These are phyloP conservation scores for Phytophthora fragariaefolia DNA, from an alignment of 352 stramenopile species.

Conservation along the genomic window DNA sequence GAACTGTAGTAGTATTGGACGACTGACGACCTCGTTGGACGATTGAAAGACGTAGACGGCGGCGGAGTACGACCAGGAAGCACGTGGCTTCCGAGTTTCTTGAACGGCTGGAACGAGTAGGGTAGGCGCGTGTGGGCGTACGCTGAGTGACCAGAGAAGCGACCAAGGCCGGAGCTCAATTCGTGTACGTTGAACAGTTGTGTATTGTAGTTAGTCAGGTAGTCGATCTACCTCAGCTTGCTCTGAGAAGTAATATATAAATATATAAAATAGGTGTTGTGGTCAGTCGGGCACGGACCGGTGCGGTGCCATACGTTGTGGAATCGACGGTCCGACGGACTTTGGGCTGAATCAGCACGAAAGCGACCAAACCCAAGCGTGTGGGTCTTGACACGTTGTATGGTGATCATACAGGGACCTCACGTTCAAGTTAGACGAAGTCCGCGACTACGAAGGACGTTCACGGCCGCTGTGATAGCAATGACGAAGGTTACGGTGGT, in stretches of 20 bases:
- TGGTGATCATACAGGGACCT: too few relatives aligned
- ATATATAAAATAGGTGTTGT: too few relatives aligned
- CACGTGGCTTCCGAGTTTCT: background rate
- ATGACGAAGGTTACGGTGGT: too few relatives aligned
- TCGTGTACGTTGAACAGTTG: background rate
- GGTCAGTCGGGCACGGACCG: background rate
- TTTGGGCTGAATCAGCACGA: background rate
- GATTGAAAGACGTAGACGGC: background rate
- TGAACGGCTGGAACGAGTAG: constrained; percentile 1
- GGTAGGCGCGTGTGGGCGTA: constrained; percentile 4
- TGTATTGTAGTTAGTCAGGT: background rate
- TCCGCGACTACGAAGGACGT: too few relatives aligned
- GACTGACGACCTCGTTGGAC: background rate
- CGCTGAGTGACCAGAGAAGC: background rate
- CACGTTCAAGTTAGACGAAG: too few relatives aligned
- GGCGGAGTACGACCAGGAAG: background rate
- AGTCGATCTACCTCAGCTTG: background rate
- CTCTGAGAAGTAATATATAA: too few relatives aligned
- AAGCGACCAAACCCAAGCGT: background rate
- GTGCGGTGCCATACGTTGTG: background rate
- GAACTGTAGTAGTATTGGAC: background rate
- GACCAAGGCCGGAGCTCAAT: background rate
- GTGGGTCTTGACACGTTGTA: too few relatives aligned
- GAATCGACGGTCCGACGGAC: background rate
- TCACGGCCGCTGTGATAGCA: too few relatives aligned